Base-by-base conservation (phyloP, 192 early-diverging fungal species). In the Ambispora gerdemannii region DNA sequence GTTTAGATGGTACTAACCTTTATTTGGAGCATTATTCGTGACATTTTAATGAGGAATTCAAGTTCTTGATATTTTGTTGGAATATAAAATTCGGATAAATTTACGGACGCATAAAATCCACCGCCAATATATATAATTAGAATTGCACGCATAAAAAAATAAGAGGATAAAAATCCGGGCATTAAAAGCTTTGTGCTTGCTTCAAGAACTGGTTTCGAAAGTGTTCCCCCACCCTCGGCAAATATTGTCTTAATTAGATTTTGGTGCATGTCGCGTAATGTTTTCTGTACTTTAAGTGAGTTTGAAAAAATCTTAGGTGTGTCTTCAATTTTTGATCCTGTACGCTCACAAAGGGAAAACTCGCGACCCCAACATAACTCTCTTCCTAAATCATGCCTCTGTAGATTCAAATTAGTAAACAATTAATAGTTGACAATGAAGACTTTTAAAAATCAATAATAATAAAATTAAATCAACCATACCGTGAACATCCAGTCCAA, bases 321-420 rank as follows among this genome's bases (percentile, higher is more conserved):
- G 30, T 61, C 47, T 6, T 71, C 70, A 36, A 38, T 43, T 30
- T 27, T 71, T 20, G 70, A 71, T 7, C 50, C 67, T 2, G 67
- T 36, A 20, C 67, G 67, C 67, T 61, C 70, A 28, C 70, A 71
- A 27, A 71, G 38, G 25, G 70, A 71, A 47, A 71, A 61, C 55
- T 71, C 56, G 17, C 58, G 38, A 60, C 69, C 71, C 56, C 69
- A 71, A 35, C 13, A 22, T 32, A 71, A 47, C 8, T 63, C 71
- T 22, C 28, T 63, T 24, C 8, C 49, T 10, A 72, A 27, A 52
- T 72, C 71, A 62, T 72, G 43, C 28, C 24, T 58, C 69, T 71
- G 47, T 47, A 28, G 61, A 61, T 49, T 61, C 20, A 49, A 33
- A 15, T 60, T 60, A 60, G 31, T 33, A 61, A 61, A 61, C 17